A percentile compares a stretch with the other conserved stretches of the same genome.
Conservation (phyloP, 2,329 filamentous ascomycete species). For the Ophiosphaerella herpotricha region DNA sequence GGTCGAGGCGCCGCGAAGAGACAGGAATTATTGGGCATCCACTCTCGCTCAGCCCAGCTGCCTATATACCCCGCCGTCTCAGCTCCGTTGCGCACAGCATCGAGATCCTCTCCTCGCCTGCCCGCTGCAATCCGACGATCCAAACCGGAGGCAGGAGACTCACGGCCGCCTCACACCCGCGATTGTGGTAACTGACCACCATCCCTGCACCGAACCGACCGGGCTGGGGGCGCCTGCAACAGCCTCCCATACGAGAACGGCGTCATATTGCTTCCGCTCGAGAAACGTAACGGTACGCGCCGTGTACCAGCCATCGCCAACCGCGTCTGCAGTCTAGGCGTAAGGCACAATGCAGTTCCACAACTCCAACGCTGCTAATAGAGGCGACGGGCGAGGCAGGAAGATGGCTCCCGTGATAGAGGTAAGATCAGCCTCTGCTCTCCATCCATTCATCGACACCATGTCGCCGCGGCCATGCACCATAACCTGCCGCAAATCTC, state of each 20-base stretch:
- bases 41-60: not conserved
- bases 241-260: slow-evolving; percentile 25
- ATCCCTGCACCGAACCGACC: slow-evolving; percentile 27
- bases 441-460: too few species aligned
- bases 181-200: not conserved
- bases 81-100: not conserved
- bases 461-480: not conserved
- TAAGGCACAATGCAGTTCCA: slow-evolving; percentile 24
- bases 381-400: slow-evolving; percentile 20
- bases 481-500: not conserved
- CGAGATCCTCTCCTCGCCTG: slow-evolving; percentile 12
- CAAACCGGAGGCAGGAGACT: not conserved
- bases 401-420: slow-evolving; percentile 40
- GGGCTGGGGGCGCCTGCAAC: slow-evolving; percentile 25
- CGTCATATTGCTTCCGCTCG: slow-evolving; percentile 32
- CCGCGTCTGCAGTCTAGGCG: slow-evolving; percentile 1
- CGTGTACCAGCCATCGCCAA: slow-evolving; percentile 23
- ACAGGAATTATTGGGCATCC: not conserved
- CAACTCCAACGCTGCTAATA: slow-evolving; percentile 10
- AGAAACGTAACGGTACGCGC: slow-evolving; percentile 14
- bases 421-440: slow-evolving; percentile 26
- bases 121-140: slow-evolving; percentile 16
- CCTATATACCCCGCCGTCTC: not conserved
- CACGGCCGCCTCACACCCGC: slow-evolving; percentile 13
- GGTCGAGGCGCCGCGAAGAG: too few species aligned